These are phyloP conservation scores for Mallotus repandus DNA, from an alignment of 441 rosid species.

Conservation along the genomic window DNA sequence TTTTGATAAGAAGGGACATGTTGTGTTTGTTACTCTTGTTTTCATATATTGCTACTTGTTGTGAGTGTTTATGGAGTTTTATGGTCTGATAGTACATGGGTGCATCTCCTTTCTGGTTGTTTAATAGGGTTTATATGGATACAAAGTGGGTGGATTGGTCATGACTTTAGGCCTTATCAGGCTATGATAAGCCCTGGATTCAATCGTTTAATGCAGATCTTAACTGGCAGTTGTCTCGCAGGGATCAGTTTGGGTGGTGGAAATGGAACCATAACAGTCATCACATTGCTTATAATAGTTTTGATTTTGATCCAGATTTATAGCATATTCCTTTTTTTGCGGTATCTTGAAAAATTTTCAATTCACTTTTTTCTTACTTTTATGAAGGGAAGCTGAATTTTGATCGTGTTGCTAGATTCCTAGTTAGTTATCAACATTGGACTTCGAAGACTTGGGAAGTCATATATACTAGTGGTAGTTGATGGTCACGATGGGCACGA, in stretches of 20 bases:
- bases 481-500: no score
- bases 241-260: no score
- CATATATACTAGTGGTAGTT: no score
- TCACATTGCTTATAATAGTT: no score
- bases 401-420: conserved; percentile 45
- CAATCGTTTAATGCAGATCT: conserved; percentile 47
- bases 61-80: conserved; percentile 45
- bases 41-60: conserved; percentile 37
- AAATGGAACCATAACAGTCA: no score
- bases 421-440: conserved; percentile 64
- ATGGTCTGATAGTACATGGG: conserved; percentile 31
- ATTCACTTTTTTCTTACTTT: no score
- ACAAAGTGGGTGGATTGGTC: conserved; percentile 73
- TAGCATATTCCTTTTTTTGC: no score
- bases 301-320: no score
- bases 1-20: conserved; percentile 59
- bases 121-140: conserved; percentile 59
- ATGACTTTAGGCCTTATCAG: conserved; percentile 67
- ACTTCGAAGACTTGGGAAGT: conserved; percentile 12
- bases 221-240: conserved; percentile 62
- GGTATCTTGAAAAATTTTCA: no score
- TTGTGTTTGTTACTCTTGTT: conserved; percentile 25
- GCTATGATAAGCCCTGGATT: conserved; percentile 29
- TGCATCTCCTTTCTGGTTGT: conserved; percentile 44
- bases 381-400: no score